Evolutionary conservation across 2,329 filamentous ascomycete species (phyloP), one percentile per base, ranked within the genome.

Genomic region (Zymoseptoria ardabiliae): DNA sequence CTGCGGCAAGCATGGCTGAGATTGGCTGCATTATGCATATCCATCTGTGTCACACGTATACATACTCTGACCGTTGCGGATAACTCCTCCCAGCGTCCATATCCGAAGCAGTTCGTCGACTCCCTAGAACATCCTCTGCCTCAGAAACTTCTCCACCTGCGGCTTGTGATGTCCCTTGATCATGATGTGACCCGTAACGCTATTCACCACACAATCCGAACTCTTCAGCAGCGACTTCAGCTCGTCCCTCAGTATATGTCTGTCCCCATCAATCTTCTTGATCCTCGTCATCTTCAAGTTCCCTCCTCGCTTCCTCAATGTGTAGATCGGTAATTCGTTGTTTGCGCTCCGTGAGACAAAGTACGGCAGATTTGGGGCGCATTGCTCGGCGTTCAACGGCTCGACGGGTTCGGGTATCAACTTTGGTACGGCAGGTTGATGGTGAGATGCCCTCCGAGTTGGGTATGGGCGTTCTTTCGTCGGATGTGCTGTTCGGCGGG

Each of bases 181-280:
- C 63, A 87, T 78, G 56, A 97, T 82, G 69, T 96, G 88, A 55
- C 82, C 81, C 51, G 88, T 96, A 55, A 87, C 76, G 41, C 73
- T 71, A 70, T 85, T 86, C 52, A 87, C 77, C 63, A 73, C 76
- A 50, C 86, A 77, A 6, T 85, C 76, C 13, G 82, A 77, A 54
- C 79, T 71, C 25, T 59, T 53, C 61, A 96, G 73, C 10, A 79
- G 81, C 20, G 75, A 70, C 45, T 79, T 76, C 58, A 97, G 71
- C 66, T 91, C 87, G 41, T 81, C 74, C 62, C 83, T 80, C 64
- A 97, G 72, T 2, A 78, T 81, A 30, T 78, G 74, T 54, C 85
- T 70, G 71, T 96, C 82, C 17, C 94, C 94, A 59, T 90, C 85
- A 54, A 93, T 82, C 75, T 89, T 91, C 73, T 91, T 88, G 58